A percentile compares a stretch with the other conserved stretches of the same genome.
Conservation (phyloP, 371 early-diverging fungal species). For the Apophysomyces ossiformis region DNA sequence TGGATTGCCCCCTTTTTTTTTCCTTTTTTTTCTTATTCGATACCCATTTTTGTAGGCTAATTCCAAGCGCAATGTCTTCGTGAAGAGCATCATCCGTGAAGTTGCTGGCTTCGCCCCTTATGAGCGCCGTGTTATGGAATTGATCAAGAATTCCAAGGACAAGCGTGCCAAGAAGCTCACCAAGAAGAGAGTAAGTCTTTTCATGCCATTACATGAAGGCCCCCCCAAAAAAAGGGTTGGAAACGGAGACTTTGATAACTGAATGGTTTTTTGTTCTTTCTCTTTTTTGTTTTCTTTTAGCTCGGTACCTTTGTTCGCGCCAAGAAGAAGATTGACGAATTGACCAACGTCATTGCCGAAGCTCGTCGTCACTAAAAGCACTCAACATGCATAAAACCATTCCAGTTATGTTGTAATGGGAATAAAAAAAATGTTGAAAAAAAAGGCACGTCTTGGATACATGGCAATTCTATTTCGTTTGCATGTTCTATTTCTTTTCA, state of each 20-base stretch:
- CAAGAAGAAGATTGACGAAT: constrained; percentile 99
- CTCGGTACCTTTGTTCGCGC: constrained; percentile 97
- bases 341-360: constrained; percentile 92
- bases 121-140: constrained; percentile 98
- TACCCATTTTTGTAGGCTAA: constrained; percentile 55
- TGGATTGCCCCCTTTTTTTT: constrained; percentile 16
- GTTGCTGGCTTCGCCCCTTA: constrained; percentile 98
- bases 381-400: too few species aligned
- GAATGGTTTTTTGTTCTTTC: background rate
- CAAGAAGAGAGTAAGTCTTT: constrained; percentile 87
- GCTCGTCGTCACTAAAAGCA: constrained; percentile 77
- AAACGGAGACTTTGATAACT: background rate
- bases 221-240: background rate
- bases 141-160: constrained; percentile 99
- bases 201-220: too few species aligned
- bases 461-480: too few species aligned
- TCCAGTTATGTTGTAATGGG: too few species aligned
- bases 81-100: constrained; percentile 95
- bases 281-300: constrained; percentile 40
- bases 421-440: too few species aligned
- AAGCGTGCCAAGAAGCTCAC: constrained; percentile 99
- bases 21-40: constrained; percentile 15
- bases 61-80: constrained; percentile 89
- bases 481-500: too few species aligned
- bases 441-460: too few species aligned